These are phyloP conservation scores for Starmerella potacharoeniae DNA, from an alignment of 805 yeast species.

Conservation along the genomic window DNA sequence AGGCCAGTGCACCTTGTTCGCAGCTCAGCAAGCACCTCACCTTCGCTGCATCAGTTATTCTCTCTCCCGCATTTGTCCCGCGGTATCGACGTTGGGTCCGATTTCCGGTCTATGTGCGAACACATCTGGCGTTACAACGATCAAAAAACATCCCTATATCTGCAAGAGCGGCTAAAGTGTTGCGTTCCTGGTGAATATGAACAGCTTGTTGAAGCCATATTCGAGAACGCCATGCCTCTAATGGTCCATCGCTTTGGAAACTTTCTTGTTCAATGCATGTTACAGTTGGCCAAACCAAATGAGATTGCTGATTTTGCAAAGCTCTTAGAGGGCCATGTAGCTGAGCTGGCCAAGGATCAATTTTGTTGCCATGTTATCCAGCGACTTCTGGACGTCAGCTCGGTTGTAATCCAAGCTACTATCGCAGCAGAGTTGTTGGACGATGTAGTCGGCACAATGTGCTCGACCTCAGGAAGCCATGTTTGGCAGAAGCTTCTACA, in stretches of 20 bases:
- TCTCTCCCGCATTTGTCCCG: not conserved
- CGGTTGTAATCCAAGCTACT: conserved; percentile 22
- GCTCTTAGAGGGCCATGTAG: conserved; percentile 27
- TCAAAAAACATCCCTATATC: conserved; percentile 34
- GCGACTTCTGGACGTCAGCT: conserved; percentile 31
- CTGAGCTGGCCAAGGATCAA: conserved; percentile 28
- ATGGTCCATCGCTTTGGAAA: conserved; percentile 35
- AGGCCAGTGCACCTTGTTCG: not conserved
- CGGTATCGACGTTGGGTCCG: not conserved
- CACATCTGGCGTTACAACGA: conserved; percentile 25
- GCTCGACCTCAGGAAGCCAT: conserved; percentile 34
- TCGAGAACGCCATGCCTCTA: conserved; percentile 25
- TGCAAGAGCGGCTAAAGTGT: conserved; percentile 32
- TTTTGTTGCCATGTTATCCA: conserved; percentile 37
- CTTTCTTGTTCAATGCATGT: conserved; percentile 33
- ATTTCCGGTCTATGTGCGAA: conserved; percentile 1
- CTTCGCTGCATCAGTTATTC: not conserved
- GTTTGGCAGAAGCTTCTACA: conserved; percentile 37
- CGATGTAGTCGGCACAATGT: conserved; percentile 27
- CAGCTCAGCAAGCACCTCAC: not conserved
- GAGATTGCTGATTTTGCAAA: conserved; percentile 24
- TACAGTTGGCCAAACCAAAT: conserved; percentile 27
- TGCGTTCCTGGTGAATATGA: conserved; percentile 26
- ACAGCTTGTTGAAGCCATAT: conserved; percentile 26
- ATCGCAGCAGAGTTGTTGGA: conserved; percentile 32